A percentile compares a stretch with the other conserved stretches of the same genome.
Evolutionary conservation across 441 rosid genomes (phyloP).

Genomic region (Brassica balearica): DNA sequence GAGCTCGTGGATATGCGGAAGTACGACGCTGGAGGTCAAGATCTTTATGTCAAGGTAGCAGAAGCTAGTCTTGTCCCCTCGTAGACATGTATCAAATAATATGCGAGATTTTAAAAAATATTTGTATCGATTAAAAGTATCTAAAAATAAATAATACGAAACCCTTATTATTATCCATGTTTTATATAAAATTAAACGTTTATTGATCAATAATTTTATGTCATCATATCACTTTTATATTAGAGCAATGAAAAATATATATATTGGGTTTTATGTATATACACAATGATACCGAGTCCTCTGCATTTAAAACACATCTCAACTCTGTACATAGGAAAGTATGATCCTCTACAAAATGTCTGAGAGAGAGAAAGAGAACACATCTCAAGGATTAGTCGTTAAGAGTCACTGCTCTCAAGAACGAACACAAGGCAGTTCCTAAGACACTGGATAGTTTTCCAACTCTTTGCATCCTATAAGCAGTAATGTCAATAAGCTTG

Average conservation of each 20-base stretch:
- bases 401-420: slow-evolving; percentile 19
- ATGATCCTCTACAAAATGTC: slow-evolving; percentile 27
- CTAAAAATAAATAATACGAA: neutral
- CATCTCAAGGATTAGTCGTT: slow-evolving; percentile 20
- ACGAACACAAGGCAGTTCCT: slow-evolving; percentile 36
- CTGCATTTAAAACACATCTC: neutral
- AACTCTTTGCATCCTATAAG: slow-evolving; percentile 32
- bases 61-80: slow-evolving; percentile 38
- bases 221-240: neutral
- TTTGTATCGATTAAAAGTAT: neutral
- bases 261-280: slow-evolving; percentile 4
- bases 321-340: slow-evolving; percentile 35
- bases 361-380: slow-evolving; percentile 17
- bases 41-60: slow-evolving; percentile 52
- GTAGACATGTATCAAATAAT: neutral
- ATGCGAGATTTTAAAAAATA: neutral
- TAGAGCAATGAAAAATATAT: neutral
- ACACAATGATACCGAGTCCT: slow-evolving; percentile 23
- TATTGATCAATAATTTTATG: neutral
- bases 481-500: slow-evolving; percentile 5
- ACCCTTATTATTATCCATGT: neutral
- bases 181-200: neutral
- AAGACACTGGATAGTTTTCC: slow-evolving; percentile 24
- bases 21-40: slow-evolving; percentile 52
- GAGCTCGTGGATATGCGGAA: slow-evolving; percentile 59